Evolutionary conservation across 2,329 filamentous ascomycete genomes (phyloP).

Genomic region (Fusarium illudens): DNA sequence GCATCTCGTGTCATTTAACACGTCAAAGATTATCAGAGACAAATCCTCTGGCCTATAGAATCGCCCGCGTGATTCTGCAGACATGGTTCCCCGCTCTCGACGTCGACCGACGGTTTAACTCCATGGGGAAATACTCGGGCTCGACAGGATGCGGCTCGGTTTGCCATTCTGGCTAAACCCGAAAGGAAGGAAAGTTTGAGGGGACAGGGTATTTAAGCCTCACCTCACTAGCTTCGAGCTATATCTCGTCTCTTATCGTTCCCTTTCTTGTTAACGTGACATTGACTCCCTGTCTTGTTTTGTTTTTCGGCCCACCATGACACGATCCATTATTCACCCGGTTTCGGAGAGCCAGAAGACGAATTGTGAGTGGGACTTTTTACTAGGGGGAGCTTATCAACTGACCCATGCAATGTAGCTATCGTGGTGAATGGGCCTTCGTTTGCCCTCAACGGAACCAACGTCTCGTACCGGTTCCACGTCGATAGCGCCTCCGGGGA

Average conservation of each 20-base stretch:
- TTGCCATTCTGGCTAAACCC: not conserved
- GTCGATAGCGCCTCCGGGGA: constrained; percentile 65
- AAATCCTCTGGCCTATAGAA: not conserved
- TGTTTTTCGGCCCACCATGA: not conserved
- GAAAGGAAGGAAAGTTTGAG: not conserved
- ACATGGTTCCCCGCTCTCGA: not conserved
- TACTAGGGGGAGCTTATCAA: not conserved
- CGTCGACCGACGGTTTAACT: not conserved
- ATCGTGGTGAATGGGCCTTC: constrained; percentile 63
- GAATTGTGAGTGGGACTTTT: not conserved
- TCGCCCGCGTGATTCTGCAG: not conserved
- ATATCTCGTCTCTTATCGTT: not conserved
- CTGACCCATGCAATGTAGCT: constrained; percentile 46
- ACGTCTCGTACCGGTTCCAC: constrained; percentile 70
- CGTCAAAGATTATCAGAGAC: not conserved
- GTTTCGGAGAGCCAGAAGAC: not conserved
- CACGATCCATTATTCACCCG: not conserved
- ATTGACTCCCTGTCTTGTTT: not conserved
- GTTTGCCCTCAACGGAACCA: constrained; percentile 65
- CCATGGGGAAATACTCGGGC: constrained; percentile 34
- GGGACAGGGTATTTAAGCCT: constrained; percentile 3
- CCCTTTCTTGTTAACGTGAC: not conserved
- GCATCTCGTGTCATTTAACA: not conserved
- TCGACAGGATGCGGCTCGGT: not conserved
- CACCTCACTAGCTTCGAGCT: not conserved